phyloP scores from a whole-genome alignment of 2,329 filamentous ascomycete genomes.

The Seiridium cupressi region DNA sequence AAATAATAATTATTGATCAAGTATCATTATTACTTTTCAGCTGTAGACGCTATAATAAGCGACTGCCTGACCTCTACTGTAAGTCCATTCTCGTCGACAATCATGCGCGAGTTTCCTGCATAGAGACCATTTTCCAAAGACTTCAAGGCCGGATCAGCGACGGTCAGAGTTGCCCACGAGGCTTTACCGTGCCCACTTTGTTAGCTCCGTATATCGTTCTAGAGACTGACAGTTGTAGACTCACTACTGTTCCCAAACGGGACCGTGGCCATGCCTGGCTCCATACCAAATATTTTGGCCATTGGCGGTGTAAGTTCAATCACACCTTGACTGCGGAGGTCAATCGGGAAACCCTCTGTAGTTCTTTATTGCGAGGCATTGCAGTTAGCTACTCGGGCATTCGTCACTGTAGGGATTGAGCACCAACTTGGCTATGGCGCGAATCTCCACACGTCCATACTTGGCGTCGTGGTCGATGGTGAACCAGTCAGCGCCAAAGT shows the following conservation, averaged over 20 bases:
- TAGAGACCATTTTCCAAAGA: slow-evolving; percentile 9
- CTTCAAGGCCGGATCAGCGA: slow-evolving; percentile 10
- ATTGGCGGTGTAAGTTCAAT: slow-evolving; percentile 8
- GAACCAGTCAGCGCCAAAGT: slow-evolving; percentile 14
- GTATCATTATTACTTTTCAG: neutral
- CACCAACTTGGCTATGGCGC: slow-evolving; percentile 10
- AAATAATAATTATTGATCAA: too few species aligned
- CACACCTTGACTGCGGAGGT: slow-evolving; percentile 8
- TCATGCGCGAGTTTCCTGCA: slow-evolving; percentile 9
- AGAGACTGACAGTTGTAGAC: neutral
- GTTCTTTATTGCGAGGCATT: neutral
- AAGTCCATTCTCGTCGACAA: slow-evolving; percentile 5
- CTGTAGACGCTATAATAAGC: neutral
- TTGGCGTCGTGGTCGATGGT: slow-evolving; percentile 11
- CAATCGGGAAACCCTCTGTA: slow-evolving; percentile 11
- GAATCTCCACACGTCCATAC: slow-evolving; percentile 10
- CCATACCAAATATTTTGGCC: slow-evolving; percentile 7
- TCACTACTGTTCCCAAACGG: slow-evolving; percentile 9
- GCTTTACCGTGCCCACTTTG: neutral
- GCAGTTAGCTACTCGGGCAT: too few species aligned
- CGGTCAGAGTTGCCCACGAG: slow-evolving; percentile 7
- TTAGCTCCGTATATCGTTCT: neutral
- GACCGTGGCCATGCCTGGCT: slow-evolving; percentile 10
- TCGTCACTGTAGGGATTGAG: neutral
- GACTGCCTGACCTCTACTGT: neutral